Conservation (phyloP, 768 basidiomycete species). For the Nidularia pulvinata region DNA sequence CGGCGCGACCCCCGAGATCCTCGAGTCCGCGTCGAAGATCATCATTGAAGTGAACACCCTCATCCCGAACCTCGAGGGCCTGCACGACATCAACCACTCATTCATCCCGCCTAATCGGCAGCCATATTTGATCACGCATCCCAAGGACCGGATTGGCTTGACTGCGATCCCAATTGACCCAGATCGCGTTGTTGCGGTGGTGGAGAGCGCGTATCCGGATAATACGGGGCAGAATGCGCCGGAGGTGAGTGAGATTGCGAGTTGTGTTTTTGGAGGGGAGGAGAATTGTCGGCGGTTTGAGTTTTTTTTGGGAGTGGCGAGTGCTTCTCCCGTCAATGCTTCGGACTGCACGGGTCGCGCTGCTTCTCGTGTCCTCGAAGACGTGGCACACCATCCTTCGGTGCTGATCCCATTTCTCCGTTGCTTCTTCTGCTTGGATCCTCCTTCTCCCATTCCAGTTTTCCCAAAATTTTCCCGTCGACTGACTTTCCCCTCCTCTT, state of each 20-base stretch:
- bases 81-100: slow-evolving; percentile 47
- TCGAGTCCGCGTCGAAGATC: slow-evolving; percentile 46
- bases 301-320: no score
- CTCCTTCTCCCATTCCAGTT: no score
- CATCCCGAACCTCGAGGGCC: slow-evolving; percentile 42
- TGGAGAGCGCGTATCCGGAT: slow-evolving; percentile 37
- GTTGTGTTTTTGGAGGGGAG: not conserved
- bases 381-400: no score
- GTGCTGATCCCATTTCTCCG: no score
- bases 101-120: slow-evolving; percentile 41
- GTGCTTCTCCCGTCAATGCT: no score
- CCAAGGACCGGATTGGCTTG: slow-evolving; percentile 40
- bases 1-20: slow-evolving; percentile 45
- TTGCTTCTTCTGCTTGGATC: no score
- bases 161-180: slow-evolving; percentile 47
- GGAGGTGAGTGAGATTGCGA: slow-evolving; percentile 23
- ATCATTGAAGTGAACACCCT: slow-evolving; percentile 50
- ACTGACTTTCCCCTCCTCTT: not conserved
- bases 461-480: no score
- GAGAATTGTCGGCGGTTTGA: not conserved
- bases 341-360: no score
- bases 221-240: slow-evolving; percentile 44
- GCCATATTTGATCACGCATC: slow-evolving; percentile 42
- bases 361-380: no score
- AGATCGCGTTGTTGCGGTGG: slow-evolving; percentile 43